These are phyloP conservation scores for Podila epicladia DNA, from an alignment of 192 early-diverging fungal species.

Conservation along the genomic window DNA sequence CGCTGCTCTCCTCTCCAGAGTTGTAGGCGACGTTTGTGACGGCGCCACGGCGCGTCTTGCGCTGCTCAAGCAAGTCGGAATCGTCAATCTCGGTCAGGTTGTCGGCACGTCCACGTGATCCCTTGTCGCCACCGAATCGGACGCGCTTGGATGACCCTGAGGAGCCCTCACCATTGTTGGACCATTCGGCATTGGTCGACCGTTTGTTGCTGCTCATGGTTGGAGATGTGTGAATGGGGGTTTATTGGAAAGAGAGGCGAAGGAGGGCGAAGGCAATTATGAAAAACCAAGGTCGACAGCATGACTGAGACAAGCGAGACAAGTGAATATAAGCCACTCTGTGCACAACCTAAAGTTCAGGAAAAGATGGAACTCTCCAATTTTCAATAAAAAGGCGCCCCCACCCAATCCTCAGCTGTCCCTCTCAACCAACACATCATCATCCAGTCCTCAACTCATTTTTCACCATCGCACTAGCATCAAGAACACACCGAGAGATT, in stretches of 20 bases:
- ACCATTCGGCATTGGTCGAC: constrained; percentile 26
- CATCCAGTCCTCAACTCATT: not conserved
- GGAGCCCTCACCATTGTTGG: not conserved
- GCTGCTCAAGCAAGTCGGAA: constrained; percentile 58
- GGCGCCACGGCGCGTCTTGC: constrained; percentile 57
- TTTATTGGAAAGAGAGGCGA: not conserved
- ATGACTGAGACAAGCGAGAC: not conserved
- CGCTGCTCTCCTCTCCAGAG: constrained; percentile 47
- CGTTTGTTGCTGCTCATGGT: constrained; percentile 22
- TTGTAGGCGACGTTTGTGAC: constrained; percentile 61
- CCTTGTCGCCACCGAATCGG: constrained; percentile 31
- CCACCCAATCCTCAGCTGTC: not conserved
- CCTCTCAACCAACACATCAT: not conserved
- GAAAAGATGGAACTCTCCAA: not conserved
- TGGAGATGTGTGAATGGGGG: not conserved
- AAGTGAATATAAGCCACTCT: not conserved
- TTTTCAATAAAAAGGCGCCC: not conserved
- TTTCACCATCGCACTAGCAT: not conserved
- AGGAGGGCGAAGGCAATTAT: not conserved
- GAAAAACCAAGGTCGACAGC: too few species aligned
- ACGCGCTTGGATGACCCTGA: constrained; percentile 27
- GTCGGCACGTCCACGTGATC: not conserved
- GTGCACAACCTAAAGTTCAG: not conserved
- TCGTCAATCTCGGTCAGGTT: constrained; percentile 51
- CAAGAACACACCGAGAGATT: not conserved